Evolutionary conservation across 306 rosid genomes (phyloP).

Genomic region (Casuarina cunninghamiana): DNA sequence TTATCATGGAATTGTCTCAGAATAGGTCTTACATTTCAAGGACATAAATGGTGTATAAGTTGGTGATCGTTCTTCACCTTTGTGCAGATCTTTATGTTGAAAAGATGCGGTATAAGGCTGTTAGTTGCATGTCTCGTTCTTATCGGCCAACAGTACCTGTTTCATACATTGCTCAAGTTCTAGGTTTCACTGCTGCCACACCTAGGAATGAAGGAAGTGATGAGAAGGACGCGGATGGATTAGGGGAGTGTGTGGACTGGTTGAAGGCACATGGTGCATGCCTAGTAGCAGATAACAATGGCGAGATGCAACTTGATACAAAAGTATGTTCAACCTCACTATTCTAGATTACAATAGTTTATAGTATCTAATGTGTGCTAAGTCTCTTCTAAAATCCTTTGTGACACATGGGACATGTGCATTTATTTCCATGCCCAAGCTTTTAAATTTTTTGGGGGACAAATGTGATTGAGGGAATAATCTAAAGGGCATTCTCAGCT

Average conservation of each 20-base stretch:
- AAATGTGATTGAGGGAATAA: background rate
- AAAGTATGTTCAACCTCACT: slow-evolving; percentile 56
- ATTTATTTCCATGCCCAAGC: no score
- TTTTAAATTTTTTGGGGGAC: background rate
- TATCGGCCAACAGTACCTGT: slow-evolving; percentile 90
- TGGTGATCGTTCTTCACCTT: slow-evolving; percentile 5
- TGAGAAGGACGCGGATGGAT: slow-evolving; percentile 58
- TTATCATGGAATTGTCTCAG: background rate
- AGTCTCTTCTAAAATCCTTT: background rate
- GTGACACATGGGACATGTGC: background rate
- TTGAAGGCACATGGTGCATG: slow-evolving; percentile 89
- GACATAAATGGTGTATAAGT: slow-evolving; percentile 4
- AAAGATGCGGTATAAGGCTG: slow-evolving; percentile 92
- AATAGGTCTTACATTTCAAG: background rate
- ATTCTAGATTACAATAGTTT: background rate
- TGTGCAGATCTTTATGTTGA: slow-evolving; percentile 82
- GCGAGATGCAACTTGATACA: slow-evolving; percentile 72
- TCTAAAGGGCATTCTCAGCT: background rate
- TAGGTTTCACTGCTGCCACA: slow-evolving; percentile 57
- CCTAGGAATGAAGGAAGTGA: slow-evolving; percentile 44
- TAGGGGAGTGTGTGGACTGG: slow-evolving; percentile 93
- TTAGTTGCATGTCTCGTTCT: slow-evolving; percentile 90
- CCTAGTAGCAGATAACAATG: slow-evolving; percentile 55
- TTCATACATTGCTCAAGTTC: slow-evolving; percentile 74
- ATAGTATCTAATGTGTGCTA: background rate